Evolutionary conservation across 345 rosid genomes (phyloP).

Genomic region (Linum tenue): DNA sequence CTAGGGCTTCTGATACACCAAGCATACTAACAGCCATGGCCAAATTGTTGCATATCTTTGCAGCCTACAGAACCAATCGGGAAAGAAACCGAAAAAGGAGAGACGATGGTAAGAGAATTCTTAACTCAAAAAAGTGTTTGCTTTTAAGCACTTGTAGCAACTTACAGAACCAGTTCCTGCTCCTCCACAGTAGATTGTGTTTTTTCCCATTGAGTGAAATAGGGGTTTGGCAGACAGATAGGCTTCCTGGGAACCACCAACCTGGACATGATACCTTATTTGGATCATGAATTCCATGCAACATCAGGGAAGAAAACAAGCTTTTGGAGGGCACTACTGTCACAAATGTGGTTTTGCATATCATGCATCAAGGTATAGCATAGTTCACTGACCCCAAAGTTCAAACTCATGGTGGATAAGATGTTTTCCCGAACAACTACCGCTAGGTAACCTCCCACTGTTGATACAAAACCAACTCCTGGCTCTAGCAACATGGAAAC

Average conservation of each 20-base stretch:
- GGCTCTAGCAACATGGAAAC: too few species aligned
- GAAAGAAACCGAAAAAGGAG: neutral
- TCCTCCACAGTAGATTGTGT: slow-evolving; percentile 76
- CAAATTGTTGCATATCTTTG: slow-evolving; percentile 90
- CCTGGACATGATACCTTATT: slow-evolving; percentile 39
- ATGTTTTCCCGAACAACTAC: too few species aligned
- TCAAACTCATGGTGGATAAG: too few species aligned
- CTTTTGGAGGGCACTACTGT: neutral
- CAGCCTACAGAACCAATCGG: slow-evolving; percentile 41
- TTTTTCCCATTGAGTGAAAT: slow-evolving; percentile 74
- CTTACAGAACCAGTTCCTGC: slow-evolving; percentile 94
- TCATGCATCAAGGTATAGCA: too few species aligned
- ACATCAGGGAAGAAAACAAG: slow-evolving; percentile 1
- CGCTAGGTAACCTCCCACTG: too few species aligned
- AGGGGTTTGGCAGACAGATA: slow-evolving; percentile 59
- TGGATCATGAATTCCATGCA: slow-evolving; percentile 6
- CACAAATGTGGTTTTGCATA: too few species aligned
- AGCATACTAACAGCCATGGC: slow-evolving; percentile 93
- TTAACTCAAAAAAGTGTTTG: neutral
- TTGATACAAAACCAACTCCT: too few species aligned
- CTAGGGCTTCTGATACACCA: slow-evolving; percentile 86
- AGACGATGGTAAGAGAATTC: neutral
- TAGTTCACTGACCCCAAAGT: too few species aligned
- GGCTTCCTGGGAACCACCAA: slow-evolving; percentile 80
- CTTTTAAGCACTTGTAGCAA: slow-evolving; percentile 11